Evolutionary conservation across 2,329 filamentous ascomycete genomes (phyloP).

Genomic region (Hypoxylon sp.): DNA sequence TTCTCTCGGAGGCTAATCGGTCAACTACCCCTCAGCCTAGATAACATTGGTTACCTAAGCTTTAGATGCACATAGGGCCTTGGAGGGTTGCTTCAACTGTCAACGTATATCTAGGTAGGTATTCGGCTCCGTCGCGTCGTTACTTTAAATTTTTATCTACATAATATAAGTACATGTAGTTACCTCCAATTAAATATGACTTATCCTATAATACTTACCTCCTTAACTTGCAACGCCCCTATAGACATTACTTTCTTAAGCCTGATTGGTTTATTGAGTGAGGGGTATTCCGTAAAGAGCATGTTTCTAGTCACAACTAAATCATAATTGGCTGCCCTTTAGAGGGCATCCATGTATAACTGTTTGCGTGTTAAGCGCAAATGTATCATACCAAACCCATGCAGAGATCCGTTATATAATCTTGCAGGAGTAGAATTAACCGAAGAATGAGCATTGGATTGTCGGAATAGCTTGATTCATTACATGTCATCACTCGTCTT

Average conservation of each 20-base stretch:
- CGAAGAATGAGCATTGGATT: too few relatives aligned
- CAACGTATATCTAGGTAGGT: background rate
- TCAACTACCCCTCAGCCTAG: constrained; percentile 1
- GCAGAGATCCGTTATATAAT: background rate
- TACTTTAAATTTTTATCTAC: too few relatives aligned
- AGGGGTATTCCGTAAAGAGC: constrained; percentile 1
- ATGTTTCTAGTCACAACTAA: background rate
- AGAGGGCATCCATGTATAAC: background rate
- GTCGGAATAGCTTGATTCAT: too few relatives aligned
- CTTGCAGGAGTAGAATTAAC: too few relatives aligned
- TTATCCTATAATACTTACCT: background rate
- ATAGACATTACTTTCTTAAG: background rate
- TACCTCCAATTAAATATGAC: background rate
- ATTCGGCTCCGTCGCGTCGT: background rate
- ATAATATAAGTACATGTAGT: too few relatives aligned
- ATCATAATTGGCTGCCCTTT: background rate
- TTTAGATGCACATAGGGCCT: background rate
- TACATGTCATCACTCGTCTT: background rate
- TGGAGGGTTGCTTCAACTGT: background rate
- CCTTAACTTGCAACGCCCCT: background rate
- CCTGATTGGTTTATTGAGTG: background rate
- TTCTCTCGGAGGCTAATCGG: background rate
- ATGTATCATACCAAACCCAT: background rate
- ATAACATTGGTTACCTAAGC: background rate
- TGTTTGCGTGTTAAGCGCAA: background rate